These are phyloP conservation scores for Cyclotella cryptica DNA, from an alignment of 108 stramenopile genomes.

Conservation along the genomic window DNA sequence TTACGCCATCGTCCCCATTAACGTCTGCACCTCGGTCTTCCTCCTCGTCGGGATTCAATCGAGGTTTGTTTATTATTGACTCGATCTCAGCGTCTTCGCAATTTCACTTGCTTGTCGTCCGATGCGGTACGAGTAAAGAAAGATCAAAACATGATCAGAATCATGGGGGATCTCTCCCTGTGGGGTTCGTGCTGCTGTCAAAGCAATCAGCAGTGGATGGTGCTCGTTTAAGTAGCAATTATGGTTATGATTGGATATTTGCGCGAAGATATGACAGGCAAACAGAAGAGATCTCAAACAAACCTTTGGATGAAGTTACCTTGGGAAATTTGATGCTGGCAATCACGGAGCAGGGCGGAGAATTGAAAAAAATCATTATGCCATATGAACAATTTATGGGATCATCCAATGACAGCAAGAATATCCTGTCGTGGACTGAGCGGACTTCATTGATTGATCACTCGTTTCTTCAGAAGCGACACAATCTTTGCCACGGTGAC, in stretches of 20 bases:
- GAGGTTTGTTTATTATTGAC: conserved; percentile 33
- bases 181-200: conserved; percentile 39
- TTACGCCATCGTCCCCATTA: conserved; percentile 14
- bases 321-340: conserved; percentile 53
- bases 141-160: neutral
- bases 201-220: neutral
- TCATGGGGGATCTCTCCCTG: conserved; percentile 18
- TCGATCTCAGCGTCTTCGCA: conserved; percentile 12
- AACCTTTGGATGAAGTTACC: conserved; percentile 61
- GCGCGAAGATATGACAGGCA: conserved; percentile 66
- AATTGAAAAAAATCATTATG: conserved; percentile 38
- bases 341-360: conserved; percentile 35
- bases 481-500: conserved; percentile 41
- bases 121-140: conserved; percentile 20
- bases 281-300: conserved; percentile 79
- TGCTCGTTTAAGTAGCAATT: neutral
- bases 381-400: conserved; percentile 60
- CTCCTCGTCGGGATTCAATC: conserved; percentile 17
- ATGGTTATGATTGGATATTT: conserved; percentile 54
- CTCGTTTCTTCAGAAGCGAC: conserved; percentile 19
- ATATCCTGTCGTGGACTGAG: conserved; percentile 32
- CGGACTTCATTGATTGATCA: conserved; percentile 43
- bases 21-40: neutral
- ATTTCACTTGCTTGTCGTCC: conserved; percentile 49
- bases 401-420: neutral